These are phyloP conservation scores for Lyophyllum shimeji DNA, from an alignment of 768 basidiomycete genomes.

Conservation along the genomic window DNA sequence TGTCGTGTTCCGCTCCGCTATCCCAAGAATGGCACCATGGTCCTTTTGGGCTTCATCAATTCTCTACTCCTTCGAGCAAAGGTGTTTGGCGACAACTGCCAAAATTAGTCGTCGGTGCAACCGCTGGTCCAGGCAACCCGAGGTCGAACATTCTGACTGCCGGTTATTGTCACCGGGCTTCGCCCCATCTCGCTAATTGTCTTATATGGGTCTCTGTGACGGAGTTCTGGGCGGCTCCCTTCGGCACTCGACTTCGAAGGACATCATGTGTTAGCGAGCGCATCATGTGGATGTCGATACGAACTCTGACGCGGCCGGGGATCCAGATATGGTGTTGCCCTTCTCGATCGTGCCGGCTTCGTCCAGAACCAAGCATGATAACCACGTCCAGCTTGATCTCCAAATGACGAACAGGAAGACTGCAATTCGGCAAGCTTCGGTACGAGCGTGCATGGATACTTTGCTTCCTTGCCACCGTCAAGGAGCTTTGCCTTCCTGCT, in stretches of 20 bases:
- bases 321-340: neutral
- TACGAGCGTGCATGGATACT: neutral
- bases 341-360: conserved; percentile 2
- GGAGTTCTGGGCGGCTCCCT: neutral
- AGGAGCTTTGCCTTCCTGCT: neutral
- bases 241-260: neutral
- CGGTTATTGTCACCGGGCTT: neutral
- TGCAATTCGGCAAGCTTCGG: neutral
- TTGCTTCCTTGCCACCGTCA: conserved; percentile 1
- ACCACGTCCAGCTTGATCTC: neutral
- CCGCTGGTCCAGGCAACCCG: neutral
- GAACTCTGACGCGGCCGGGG: neutral
- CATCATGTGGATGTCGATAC: conserved; percentile 1
- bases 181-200: neutral
- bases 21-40: neutral
- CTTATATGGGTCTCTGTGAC: conserved; percentile 4
- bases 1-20: neutral
- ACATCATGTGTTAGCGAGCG: neutral
- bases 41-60: neutral
- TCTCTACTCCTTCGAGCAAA: neutral
- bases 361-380: conserved; percentile 7
- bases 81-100: neutral
- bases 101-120: neutral
- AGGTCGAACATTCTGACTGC: neutral
- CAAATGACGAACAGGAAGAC: neutral